A percentile compares a stretch with the other conserved stretches of the same genome.
These are phyloP conservation scores for Bocquillonia castaneifolia DNA, from an alignment of 441 rosid genomes.

Conservation along the genomic window DNA sequence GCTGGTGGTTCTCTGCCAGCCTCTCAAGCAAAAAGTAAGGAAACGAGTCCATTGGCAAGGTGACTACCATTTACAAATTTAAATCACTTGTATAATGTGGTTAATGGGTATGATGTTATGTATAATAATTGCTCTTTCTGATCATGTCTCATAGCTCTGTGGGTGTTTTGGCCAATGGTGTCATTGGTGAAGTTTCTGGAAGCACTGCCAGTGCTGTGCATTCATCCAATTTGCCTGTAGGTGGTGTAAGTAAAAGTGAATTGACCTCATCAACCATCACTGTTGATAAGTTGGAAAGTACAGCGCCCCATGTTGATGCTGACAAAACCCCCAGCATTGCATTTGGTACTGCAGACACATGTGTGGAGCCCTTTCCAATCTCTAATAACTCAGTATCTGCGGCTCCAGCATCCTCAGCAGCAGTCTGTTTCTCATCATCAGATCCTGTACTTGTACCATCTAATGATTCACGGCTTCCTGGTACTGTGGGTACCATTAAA, in stretches of 20 bases:
- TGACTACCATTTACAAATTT: slow-evolving; percentile 23
- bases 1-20: slow-evolving; percentile 37
- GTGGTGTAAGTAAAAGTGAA: slow-evolving; percentile 34
- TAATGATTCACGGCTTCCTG: slow-evolving; percentile 33
- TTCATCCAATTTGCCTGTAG: slow-evolving; percentile 32
- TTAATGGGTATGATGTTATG: slow-evolving; percentile 10
- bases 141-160: slow-evolving; percentile 41
- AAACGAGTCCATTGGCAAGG: slow-evolving; percentile 44
- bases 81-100: slow-evolving; percentile 7
- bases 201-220: slow-evolving; percentile 29
- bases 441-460: slow-evolving; percentile 59
- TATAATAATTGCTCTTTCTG: slow-evolving; percentile 17
- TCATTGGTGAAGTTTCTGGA: slow-evolving; percentile 42
- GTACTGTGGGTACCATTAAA: slow-evolving; percentile 45
- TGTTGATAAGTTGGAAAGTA: slow-evolving; percentile 31
- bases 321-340: slow-evolving; percentile 32
- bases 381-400: slow-evolving; percentile 32
- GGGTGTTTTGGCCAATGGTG: slow-evolving; percentile 42
- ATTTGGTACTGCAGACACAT: slow-evolving; percentile 38
- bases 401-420: slow-evolving; percentile 47
- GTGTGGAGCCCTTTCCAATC: slow-evolving; percentile 35
- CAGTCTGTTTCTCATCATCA: slow-evolving; percentile 54
- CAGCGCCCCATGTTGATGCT: slow-evolving; percentile 31
- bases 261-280: slow-evolving; percentile 32
- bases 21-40: slow-evolving; percentile 50